Base-by-base conservation (phyloP, 306 rosid species). In the Inga laurina region DNA sequence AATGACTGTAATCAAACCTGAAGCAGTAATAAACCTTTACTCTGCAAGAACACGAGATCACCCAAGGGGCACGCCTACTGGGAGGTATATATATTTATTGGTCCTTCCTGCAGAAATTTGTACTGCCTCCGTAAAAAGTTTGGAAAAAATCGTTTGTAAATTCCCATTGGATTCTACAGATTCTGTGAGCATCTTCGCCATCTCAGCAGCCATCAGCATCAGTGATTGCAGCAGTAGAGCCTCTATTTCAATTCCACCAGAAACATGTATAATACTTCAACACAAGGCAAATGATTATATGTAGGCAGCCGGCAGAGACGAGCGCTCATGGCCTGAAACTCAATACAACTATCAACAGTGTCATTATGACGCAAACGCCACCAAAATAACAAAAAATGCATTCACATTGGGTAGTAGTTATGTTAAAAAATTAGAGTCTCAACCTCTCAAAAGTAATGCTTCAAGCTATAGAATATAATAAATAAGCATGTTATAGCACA, bases 291-390 rank as follows among this genome's bases (percentile, higher is more conserved):
- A 34, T 72, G 66, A 39, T 21, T 46, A 51, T 76, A 73, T 44
- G 52, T 41, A 22, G 67, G 85, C 75, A 45, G 71, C 44, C 37
- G 72, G 51, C 41, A 7, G n/a, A 86, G 76, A 76, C 22, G 76
- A 30, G 69, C 73, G 82, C 68, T 70, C 46, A 35, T 51, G 27
- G 39, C 78, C 86, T 84, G 84, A 75, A 73, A 79, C 64, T 65
- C 79, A 69, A 72, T 71, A 57, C 32, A 71, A 70, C 65, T 56
- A 41, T 43, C 43, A 81, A 41, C 52, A 64, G 7, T 2, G 37
- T 24, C 67, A 61, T 61, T 59, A 22, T n/a, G 66, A 59, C 15
- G 34, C 32, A 59, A 59, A n/a, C 10, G 66, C 32, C 66, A 59
- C 32, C 37, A 62, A 64, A 64, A 64, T 5, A 64, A 12, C 69